Base-by-base conservation (phyloP, 169 alveolate species). In the Plasmodium cynomolgi region DNA sequence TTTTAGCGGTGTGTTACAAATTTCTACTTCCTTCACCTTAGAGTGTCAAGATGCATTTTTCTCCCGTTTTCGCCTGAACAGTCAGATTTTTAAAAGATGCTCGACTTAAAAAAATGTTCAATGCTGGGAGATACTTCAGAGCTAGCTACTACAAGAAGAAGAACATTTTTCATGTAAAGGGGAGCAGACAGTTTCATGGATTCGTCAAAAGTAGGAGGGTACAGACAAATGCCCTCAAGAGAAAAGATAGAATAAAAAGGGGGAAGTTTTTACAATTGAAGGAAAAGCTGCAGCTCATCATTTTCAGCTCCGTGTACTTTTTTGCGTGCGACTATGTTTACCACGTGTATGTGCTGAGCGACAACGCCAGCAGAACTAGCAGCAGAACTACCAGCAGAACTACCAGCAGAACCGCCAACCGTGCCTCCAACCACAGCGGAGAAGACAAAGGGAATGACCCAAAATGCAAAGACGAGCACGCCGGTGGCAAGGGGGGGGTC, bases 261-360 rank as follows among this genome's bases (percentile, higher is more conserved):
- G 92, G 84, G 68, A 91, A 33, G 56, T 72, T 72, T n/a, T 17
- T 91, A 81, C 47, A 91, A 73, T 39, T 91, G 3, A 91, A 34
- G 83, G 95, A 91, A 91, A 91, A 81, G 77, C n/a, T 91, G 26
- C 82, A 91, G 44, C 77, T 91, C 54, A 39, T 91, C 77, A 17
- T 91, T 91, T 91, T 81, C 83, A 81, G 86, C n/a, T 91, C 95
- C 26, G n/a, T 91, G 9, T 91, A 91, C 80, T 74, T 91, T 82
- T 82, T 91, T 71, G 54, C 92, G 15, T 68, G 80, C 37, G 95
- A 91, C 58, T 91, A 81, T 82, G 26, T 91, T 33, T 91, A 91
- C 79, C 95, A 91, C 41, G 92, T 81, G 44, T 91, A 71, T 71
- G 75, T 81, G 33, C 75, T 91, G 74, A 80, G 83, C 9, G 77